phyloP scores from a whole-genome alignment of 352 stramenopile genomes.

The Phytophthora idaei region DNA sequence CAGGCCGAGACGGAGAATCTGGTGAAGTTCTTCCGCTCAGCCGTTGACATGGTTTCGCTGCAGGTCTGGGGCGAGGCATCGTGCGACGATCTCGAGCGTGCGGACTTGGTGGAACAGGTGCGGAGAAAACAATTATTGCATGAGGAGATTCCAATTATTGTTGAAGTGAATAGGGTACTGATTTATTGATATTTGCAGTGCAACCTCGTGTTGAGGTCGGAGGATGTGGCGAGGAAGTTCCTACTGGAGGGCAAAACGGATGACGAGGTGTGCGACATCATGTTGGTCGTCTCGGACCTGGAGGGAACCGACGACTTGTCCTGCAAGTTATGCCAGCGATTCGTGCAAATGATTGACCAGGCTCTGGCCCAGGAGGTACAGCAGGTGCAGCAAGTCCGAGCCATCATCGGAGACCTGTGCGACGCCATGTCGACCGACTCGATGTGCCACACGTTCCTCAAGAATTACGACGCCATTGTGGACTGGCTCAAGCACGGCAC shows the following conservation, averaged over 20 bases:
- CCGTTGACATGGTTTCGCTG: conserved; percentile 48
- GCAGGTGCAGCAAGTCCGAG: conserved; percentile 68
- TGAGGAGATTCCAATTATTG: not conserved
- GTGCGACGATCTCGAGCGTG: conserved; percentile 51
- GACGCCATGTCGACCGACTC: conserved; percentile 71
- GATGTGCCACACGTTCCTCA: conserved; percentile 81
- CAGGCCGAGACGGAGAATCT: conserved; percentile 44
- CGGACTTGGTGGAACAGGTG: conserved; percentile 42
- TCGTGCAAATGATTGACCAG: conserved; percentile 75
- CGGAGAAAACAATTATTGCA: conserved; percentile 6
- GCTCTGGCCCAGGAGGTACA: conserved; percentile 62
- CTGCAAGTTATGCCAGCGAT: conserved; percentile 78
- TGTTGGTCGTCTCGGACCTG: conserved; percentile 27
- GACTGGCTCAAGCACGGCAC: conserved; percentile 78
- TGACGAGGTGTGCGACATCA: conserved; percentile 58
- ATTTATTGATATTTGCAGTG: conserved; percentile 34
- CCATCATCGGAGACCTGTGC: conserved; percentile 80
- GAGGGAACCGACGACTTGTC: conserved; percentile 46
- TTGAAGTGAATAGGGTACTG: conserved; percentile 12
- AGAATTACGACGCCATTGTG: conserved; percentile 79
- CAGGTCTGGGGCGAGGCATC: conserved; percentile 50
- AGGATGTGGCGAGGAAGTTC: conserved; percentile 51
- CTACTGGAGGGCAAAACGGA: conserved; percentile 45
- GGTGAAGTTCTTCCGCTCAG: conserved; percentile 43
- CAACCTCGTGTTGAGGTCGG: conserved; percentile 43